Conservation (phyloP, 2,329 filamentous ascomycete genomes). For the Pseudogymnoascus sp. region DNA sequence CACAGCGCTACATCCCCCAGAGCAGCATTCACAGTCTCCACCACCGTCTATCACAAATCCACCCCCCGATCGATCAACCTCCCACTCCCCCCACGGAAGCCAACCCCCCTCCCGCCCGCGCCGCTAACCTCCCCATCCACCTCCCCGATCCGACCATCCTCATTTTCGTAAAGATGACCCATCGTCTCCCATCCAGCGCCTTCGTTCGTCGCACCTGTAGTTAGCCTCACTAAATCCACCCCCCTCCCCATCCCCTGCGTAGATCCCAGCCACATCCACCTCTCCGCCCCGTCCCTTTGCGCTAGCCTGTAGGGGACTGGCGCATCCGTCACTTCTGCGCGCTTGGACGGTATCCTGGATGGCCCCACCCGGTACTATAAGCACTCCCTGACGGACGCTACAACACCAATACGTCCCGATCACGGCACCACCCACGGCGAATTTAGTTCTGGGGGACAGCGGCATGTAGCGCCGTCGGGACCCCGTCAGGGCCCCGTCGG, state of each 20-base stretch:
- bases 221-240: not conserved
- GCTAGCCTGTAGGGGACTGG: not conserved
- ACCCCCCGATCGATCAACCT: not conserved
- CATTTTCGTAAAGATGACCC: not conserved
- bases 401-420: too few relatives aligned
- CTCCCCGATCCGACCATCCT: not conserved
- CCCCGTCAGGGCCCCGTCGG: too few relatives aligned
- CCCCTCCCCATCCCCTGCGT: not conserved
- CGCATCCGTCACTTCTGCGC: not conserved
- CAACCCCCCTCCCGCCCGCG: not conserved
- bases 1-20: not conserved
- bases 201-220: too few relatives aligned
- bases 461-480: too few relatives aligned
- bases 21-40: not conserved
- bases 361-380: too few relatives aligned
- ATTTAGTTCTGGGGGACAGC: too few relatives aligned
- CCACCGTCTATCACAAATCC: not conserved
- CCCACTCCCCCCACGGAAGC: not conserved
- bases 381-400: too few relatives aligned
- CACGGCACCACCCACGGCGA: not conserved
- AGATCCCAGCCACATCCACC: not conserved
- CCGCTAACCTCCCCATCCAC: not conserved
- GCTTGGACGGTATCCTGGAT: not conserved
- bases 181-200: not conserved
- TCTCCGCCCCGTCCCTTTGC: not conserved